Conservation (phyloP, 108 stramenopile genomes). For the Nannochloropsis gaditana region DNA sequence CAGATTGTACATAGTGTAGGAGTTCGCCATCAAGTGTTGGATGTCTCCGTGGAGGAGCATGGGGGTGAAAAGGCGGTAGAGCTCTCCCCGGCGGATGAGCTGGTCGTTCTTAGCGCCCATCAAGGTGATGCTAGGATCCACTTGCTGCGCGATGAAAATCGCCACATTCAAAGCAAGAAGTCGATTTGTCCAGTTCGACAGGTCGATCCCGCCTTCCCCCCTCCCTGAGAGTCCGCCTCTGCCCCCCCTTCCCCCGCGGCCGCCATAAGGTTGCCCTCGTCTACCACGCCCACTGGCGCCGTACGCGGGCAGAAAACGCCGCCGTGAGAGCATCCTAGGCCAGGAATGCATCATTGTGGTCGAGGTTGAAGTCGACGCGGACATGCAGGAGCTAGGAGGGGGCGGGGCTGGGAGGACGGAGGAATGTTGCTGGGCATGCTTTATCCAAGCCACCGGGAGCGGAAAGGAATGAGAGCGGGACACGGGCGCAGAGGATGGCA, state of each 20-base stretch:
- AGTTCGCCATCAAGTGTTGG: slow-evolving; percentile 1
- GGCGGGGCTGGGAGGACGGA: slow-evolving; percentile 1
- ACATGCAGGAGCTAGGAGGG: neutral
- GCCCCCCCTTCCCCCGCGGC: neutral
- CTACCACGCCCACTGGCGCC: neutral
- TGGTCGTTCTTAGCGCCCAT: neutral
- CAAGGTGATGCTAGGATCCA: neutral
- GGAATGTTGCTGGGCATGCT: neutral
- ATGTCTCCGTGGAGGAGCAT: neutral
- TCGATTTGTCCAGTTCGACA: neutral
- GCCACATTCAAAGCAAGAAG: neutral
- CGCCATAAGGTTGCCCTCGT: neutral
- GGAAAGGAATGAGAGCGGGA: neutral
- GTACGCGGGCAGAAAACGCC: neutral
- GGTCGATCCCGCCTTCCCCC: slow-evolving; percentile 11
- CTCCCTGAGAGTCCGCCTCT: neutral
- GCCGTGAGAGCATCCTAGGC: neutral
- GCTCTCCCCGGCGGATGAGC: slow-evolving; percentile 6
- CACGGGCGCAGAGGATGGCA: neutral
- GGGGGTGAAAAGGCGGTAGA: neutral
- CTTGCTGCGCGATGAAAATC: neutral
- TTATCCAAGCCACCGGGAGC: neutral
- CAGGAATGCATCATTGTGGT: too few relatives aligned
- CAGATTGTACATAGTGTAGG: neutral
- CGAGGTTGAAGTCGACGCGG: neutral